These are phyloP conservation scores for Apiotrichum gamsii DNA, from an alignment of 1,284 basidiomycete genomes.

Conservation along the genomic window DNA sequence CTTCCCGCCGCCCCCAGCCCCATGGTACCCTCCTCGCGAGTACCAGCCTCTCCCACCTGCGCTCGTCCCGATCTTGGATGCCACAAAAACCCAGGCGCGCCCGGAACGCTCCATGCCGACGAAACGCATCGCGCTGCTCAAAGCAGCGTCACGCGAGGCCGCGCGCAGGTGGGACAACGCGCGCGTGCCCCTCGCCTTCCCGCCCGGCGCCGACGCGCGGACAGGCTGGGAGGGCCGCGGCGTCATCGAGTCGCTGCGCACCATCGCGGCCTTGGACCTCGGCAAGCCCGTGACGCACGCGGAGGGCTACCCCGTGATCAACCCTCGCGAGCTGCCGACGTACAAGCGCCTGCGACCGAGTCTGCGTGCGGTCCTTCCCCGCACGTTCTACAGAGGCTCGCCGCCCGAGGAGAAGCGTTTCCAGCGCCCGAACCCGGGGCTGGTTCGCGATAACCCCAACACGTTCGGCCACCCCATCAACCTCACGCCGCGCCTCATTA, in stretches of 20 bases:
- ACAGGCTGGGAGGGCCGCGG: conserved; percentile 14
- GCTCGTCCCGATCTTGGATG: too few relatives aligned
- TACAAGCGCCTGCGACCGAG: conserved; percentile 1
- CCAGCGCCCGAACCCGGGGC: conserved; percentile 19
- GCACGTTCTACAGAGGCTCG: neutral
- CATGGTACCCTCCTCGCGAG: too few relatives aligned
- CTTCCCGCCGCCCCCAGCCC: too few relatives aligned
- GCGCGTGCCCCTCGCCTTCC: conserved; percentile 23
- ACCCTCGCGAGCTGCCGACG: conserved; percentile 1
- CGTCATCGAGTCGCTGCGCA: conserved; percentile 17
- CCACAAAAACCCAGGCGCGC: too few relatives aligned
- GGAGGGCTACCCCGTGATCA: neutral
- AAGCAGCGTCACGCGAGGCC: conserved; percentile 2
- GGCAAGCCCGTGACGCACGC: neutral
- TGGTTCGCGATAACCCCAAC: conserved; percentile 24
- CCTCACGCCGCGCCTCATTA: too few relatives aligned
- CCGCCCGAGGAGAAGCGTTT: conserved; percentile 14
- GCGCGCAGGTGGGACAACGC: conserved; percentile 10
- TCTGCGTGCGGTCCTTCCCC: conserved; percentile 7
- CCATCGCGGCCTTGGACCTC: conserved; percentile 22
- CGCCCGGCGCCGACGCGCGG: neutral
- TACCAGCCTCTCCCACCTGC: too few relatives aligned
- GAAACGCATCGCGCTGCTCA: conserved; percentile 4
- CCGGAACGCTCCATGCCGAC: neutral
- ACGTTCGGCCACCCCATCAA: too few relatives aligned